A percentile compares a stretch with the other conserved stretches of the same genome.
phyloP scores from a whole-genome alignment of 352 stramenopile genomes.

The Phytophthora idaei region DNA sequence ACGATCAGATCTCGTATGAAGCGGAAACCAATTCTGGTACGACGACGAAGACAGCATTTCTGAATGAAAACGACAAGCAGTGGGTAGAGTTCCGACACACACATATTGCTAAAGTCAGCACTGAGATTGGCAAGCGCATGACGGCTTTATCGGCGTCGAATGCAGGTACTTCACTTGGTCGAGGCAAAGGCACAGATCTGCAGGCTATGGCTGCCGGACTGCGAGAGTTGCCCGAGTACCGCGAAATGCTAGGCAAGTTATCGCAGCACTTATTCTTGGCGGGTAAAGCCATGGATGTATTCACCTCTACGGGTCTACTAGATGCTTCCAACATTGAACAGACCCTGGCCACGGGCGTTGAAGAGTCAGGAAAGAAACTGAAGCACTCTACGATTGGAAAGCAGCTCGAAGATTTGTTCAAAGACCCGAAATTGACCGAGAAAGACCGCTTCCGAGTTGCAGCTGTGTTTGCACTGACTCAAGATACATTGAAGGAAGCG shows the following conservation, averaged over 20 bases:
- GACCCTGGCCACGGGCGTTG: slow-evolving; percentile 93
- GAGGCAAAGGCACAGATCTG: slow-evolving; percentile 87
- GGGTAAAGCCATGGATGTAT: slow-evolving; percentile 94
- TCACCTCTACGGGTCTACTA: slow-evolving; percentile 88
- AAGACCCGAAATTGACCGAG: slow-evolving; percentile 74
- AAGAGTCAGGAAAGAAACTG: slow-evolving; percentile 92
- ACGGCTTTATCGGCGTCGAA: slow-evolving; percentile 76
- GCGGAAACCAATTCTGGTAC: slow-evolving; percentile 84
- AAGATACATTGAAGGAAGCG: slow-evolving; percentile 87
- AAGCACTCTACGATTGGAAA: slow-evolving; percentile 88
- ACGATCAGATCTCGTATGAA: slow-evolving; percentile 94
- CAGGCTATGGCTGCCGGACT: slow-evolving; percentile 93
- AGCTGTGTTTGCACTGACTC: slow-evolving; percentile 93
- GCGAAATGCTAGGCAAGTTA: slow-evolving; percentile 94
- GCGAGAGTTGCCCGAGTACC: slow-evolving; percentile 94
- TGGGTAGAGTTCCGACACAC: slow-evolving; percentile 97
- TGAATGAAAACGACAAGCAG: slow-evolving; percentile 97
- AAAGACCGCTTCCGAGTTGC: slow-evolving; percentile 91
- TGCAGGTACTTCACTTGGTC: slow-evolving; percentile 77
- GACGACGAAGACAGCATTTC: slow-evolving; percentile 89
- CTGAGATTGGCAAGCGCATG: slow-evolving; percentile 84
- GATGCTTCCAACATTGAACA: slow-evolving; percentile 95
- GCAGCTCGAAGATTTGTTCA: slow-evolving; percentile 89
- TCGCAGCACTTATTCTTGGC: slow-evolving; percentile 95
- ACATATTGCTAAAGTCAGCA: slow-evolving; percentile 93